These are phyloP conservation scores for Ettlia oleoabundans DNA, from an alignment of 139 green algal species.

Conservation along the genomic window DNA sequence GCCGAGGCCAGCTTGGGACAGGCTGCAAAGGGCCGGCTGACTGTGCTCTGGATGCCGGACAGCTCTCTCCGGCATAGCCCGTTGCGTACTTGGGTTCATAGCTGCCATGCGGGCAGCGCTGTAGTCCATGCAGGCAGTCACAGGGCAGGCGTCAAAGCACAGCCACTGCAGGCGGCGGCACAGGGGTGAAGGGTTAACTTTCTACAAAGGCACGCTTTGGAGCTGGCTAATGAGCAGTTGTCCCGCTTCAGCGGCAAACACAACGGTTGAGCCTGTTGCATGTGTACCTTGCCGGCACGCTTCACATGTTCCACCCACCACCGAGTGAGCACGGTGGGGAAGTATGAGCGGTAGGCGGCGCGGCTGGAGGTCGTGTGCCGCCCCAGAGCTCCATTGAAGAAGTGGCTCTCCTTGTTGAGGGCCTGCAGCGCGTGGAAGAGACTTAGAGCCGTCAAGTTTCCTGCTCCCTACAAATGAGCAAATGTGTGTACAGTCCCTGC, in stretches of 20 bases:
- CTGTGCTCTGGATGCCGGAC: no score
- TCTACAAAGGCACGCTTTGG: neutral
- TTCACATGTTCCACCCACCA: slow-evolving; percentile 50
- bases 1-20: no score
- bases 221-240: no score
- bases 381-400: slow-evolving; percentile 77
- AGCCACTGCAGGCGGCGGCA: slow-evolving; percentile 52
- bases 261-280: no score
- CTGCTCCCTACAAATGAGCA: slow-evolving; percentile 3
- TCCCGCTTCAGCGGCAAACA: no score
- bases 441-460: neutral
- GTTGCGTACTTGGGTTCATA: slow-evolving; percentile 72
- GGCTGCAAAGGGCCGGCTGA: no score
- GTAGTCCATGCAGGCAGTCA: slow-evolving; percentile 74
- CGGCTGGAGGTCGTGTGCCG: slow-evolving; percentile 33
- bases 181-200: neutral
- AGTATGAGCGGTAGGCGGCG: slow-evolving; percentile 78
- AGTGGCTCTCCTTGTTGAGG: slow-evolving; percentile 81
- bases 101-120: slow-evolving; percentile 62
- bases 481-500: no score
- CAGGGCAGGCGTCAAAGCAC: slow-evolving; percentile 84
- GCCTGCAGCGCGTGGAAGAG: neutral
- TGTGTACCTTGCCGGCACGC: slow-evolving; percentile 26
- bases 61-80: no score
- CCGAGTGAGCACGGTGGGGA: slow-evolving; percentile 74